Percentiles rank a stretch among this genome's conserved stretches.
These are phyloP conservation scores for Hygrocybe punicea DNA, from an alignment of 768 basidiomycete genomes.

Conservation along the genomic window DNA sequence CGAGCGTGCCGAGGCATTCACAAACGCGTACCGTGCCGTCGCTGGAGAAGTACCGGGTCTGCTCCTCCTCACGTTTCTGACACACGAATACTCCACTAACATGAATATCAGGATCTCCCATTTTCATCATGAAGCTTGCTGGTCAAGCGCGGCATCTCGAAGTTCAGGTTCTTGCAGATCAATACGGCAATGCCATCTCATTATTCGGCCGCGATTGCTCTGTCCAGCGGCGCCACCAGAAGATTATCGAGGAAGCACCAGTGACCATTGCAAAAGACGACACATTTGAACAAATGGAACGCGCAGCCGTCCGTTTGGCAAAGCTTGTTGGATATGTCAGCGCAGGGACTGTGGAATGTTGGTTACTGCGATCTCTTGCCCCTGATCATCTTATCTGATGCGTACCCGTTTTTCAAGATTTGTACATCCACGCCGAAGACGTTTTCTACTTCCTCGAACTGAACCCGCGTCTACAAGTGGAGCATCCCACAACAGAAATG, in stretches of 20 bases:
- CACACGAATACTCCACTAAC: constrained; percentile 13
- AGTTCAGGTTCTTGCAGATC: constrained; percentile 97
- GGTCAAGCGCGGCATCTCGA: constrained; percentile 96
- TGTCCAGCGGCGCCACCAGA: constrained; percentile 98
- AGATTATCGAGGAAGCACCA: constrained; percentile 99
- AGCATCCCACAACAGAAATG: constrained; percentile 99
- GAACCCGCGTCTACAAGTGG: constrained; percentile 98
- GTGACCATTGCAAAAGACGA: constrained; percentile 93
- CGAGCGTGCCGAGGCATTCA: constrained; percentile 80
- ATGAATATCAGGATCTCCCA: constrained; percentile 72
- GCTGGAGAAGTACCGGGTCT: constrained; percentile 94
- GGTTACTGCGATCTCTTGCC: constrained; percentile 21
- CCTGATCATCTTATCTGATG: constrained; percentile 4
- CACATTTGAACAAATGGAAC: constrained; percentile 96
- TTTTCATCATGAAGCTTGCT: constrained; percentile 99
- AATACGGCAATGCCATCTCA: constrained; percentile 98
- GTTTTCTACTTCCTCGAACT: constrained; percentile 97
- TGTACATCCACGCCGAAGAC: constrained; percentile 92
- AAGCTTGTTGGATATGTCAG: constrained; percentile 99
- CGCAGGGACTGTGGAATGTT: constrained; percentile 98
- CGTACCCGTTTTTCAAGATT: constrained; percentile 49
- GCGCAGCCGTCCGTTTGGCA: constrained; percentile 97
- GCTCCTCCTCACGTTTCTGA: constrained; percentile 20
- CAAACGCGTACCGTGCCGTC: constrained; percentile 91
- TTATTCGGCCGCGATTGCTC: constrained; percentile 99